A percentile compares a stretch with the other conserved stretches of the same genome.
Evolutionary conservation across 306 rosid genomes (phyloP).

Genomic region (Elaeagnus macrophylla): DNA sequence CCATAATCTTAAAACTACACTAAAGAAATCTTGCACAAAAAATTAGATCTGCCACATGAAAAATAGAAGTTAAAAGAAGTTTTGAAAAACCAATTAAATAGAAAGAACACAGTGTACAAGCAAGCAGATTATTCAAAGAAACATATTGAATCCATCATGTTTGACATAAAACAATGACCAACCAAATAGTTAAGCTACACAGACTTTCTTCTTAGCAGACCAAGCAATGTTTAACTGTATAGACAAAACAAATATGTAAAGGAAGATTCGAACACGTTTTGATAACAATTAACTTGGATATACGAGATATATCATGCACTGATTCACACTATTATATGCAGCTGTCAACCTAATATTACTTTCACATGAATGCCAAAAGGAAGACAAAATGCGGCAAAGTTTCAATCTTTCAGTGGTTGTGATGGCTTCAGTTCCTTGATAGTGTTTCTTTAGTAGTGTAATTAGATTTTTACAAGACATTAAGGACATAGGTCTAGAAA

Average conservation of each 20-base stretch:
- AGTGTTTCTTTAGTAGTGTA: too few relatives aligned
- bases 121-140: neutral
- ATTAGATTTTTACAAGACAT: too few relatives aligned
- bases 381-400: neutral
- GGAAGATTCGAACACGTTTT: slow-evolving; percentile 1
- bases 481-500: too few relatives aligned
- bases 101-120: neutral
- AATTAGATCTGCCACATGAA: slow-evolving; percentile 26
- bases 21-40: slow-evolving; percentile 16
- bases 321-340: neutral
- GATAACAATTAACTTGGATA: neutral
- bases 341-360: neutral
- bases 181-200: neutral
- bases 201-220: neutral
- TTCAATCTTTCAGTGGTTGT: neutral
- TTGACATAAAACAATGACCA: neutral
- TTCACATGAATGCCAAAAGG: neutral
- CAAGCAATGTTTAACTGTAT: neutral
- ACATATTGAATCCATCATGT: neutral
- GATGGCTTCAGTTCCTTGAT: too few relatives aligned
- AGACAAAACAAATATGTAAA: neutral
- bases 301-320: neutral
- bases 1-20: slow-evolving; percentile 33
- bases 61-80: slow-evolving; percentile 8
- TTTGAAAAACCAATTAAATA: neutral